A percentile compares a stretch with the other conserved stretches of the same genome.
Evolutionary conservation across 768 basidiomycete species (phyloP).

Genomic region (Panaeolus papilionaceus): DNA sequence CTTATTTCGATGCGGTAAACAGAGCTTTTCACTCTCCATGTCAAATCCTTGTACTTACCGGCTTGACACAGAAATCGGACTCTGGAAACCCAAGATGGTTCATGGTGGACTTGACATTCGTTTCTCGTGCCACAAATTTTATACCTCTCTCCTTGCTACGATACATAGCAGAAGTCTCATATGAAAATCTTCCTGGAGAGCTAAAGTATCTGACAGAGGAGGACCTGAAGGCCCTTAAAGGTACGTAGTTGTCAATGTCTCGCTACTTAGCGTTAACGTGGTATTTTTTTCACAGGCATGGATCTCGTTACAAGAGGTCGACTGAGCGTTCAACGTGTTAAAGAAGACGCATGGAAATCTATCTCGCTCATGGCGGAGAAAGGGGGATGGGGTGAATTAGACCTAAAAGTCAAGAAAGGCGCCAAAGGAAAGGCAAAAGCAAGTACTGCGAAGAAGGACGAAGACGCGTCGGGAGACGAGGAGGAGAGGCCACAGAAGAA

Average conservation of each 20-base stretch:
- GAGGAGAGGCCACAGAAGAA: slow-evolving; percentile 17
- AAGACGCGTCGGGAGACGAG: slow-evolving; percentile 17
- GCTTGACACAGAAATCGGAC: slow-evolving; percentile 70
- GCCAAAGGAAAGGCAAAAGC: slow-evolving; percentile 25
- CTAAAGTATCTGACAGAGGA: slow-evolving; percentile 71
- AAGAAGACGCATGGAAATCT: slow-evolving; percentile 66
- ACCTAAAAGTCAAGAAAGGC: slow-evolving; percentile 45
- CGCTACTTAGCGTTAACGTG: background rate
- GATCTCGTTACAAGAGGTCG: slow-evolving; percentile 80
- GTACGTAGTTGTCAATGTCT: slow-evolving; percentile 39
- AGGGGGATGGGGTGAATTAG: slow-evolving; percentile 79
- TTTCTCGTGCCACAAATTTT: slow-evolving; percentile 68
- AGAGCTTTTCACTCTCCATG: background rate
- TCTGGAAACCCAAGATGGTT: slow-evolving; percentile 84
- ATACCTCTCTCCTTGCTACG: slow-evolving; percentile 81
- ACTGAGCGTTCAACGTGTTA: slow-evolving; percentile 87
- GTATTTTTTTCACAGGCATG: slow-evolving; percentile 57
- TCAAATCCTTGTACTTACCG: background rate
- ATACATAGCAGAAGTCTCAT: slow-evolving; percentile 54
- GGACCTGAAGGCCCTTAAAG: slow-evolving; percentile 68
- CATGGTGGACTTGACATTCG: slow-evolving; percentile 87
- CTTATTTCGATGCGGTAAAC: slow-evolving; percentile 79
- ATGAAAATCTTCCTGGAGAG: slow-evolving; percentile 50
- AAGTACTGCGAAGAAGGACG: slow-evolving; percentile 14
- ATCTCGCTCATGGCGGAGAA: slow-evolving; percentile 64